A percentile compares a stretch with the other conserved stretches of the same genome.
Conservation (phyloP, 148 eudicot genomes). For the Linanthus parryae region DNA sequence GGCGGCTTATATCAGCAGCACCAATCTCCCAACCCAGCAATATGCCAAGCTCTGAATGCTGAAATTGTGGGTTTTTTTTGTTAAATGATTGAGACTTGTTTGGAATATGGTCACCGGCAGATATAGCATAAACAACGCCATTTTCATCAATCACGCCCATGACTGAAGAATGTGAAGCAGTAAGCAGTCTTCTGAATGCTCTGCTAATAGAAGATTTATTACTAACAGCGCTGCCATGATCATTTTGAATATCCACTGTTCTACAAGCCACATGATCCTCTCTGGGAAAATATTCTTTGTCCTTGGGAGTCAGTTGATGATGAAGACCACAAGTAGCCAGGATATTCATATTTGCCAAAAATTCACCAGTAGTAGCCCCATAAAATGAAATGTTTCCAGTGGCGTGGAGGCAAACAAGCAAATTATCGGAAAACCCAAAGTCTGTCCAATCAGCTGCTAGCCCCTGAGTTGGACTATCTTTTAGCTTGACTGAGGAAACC, state of each 20-base stretch:
- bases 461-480: conserved; percentile 27
- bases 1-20: conserved; percentile 63
- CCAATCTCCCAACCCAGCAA: conserved; percentile 72
- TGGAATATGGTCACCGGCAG: conserved; percentile 40
- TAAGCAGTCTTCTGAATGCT: conserved; percentile 55
- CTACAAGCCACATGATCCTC: conserved; percentile 16
- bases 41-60: conserved; percentile 41
- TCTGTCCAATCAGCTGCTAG: conserved; percentile 63
- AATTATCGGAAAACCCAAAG: conserved; percentile 62
- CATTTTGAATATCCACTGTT: conserved; percentile 15
- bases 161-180: conserved; percentile 53
- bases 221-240: conserved; percentile 7
- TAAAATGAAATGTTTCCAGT: conserved; percentile 53
- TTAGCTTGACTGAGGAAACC: conserved; percentile 65
- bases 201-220: conserved; percentile 19
- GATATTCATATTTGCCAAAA: conserved; percentile 43
- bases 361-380: conserved; percentile 56
- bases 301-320: conserved; percentile 18
- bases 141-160: conserved; percentile 61
- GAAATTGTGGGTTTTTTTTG: conserved; percentile 30
- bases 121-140: conserved; percentile 56
- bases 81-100: conserved; percentile 34
- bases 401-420: conserved; percentile 69
- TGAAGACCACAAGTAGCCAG: conserved; percentile 33
- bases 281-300: conserved; percentile 15